phyloP scores from a whole-genome alignment of 306 rosid species.

The Lathyrus sativus region DNA sequence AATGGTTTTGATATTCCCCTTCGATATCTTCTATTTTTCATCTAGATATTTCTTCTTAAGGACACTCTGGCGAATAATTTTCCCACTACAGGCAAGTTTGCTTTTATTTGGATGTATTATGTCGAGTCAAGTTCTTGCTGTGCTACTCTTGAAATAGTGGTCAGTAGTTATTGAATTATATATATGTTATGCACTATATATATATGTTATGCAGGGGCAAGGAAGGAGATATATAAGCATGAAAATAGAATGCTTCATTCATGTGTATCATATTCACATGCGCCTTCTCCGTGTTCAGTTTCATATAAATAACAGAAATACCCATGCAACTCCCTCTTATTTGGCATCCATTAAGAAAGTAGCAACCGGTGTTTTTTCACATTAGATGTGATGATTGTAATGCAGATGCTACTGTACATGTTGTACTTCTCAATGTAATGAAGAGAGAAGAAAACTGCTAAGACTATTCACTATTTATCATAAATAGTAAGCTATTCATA shows the following conservation, averaged over 20 bases:
- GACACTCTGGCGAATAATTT: constrained; percentile 89
- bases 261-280: constrained; percentile 21
- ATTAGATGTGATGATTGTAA: constrained; percentile 30
- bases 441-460: constrained; percentile 28
- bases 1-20: constrained; percentile 85
- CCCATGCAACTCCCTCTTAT: not conserved
- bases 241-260: constrained; percentile 18
- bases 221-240: constrained; percentile 22
- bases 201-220: constrained; percentile 23
- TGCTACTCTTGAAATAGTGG: constrained; percentile 29
- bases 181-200: constrained; percentile 31
- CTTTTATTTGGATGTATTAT: constrained; percentile 26
- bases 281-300: constrained; percentile 16
- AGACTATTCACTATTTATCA: too few species aligned
- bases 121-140: not conserved
- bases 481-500: too few species aligned
- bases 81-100: constrained; percentile 91
- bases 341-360: constrained; percentile 22
- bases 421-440: constrained; percentile 6
- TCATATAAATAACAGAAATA: constrained; percentile 12
- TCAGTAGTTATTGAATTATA: constrained; percentile 22
- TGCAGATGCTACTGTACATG: constrained; percentile 17
- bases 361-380: constrained; percentile 25
- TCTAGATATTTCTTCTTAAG: constrained; percentile 85
- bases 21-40: constrained; percentile 90